Conservation (phyloP, 768 basidiomycete species). For the Rhizopogon roseolus region DNA sequence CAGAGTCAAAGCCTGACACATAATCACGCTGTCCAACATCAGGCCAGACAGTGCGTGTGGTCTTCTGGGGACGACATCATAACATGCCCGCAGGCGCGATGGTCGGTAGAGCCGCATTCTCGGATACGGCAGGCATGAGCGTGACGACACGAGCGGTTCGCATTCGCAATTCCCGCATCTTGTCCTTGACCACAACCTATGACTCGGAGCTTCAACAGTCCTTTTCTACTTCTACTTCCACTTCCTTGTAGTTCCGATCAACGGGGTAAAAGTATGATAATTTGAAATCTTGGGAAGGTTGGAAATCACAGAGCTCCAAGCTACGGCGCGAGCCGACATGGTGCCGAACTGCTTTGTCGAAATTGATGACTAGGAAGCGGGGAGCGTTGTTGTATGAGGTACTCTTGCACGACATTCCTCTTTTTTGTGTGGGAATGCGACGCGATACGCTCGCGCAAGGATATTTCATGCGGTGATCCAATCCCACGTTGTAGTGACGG, state of each 20-base stretch:
- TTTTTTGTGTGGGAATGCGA: conserved; percentile 21
- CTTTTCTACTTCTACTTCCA: background rate
- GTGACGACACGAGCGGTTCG: background rate
- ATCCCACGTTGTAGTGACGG: conserved; percentile 12
- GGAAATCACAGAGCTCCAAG: conserved; percentile 17
- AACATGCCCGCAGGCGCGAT: background rate
- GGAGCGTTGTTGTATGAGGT: conserved; percentile 9
- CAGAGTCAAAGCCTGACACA: too few species aligned
- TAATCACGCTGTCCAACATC: too few species aligned
- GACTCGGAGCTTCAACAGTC: background rate
- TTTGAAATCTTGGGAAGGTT: conserved; percentile 7
- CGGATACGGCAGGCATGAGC: background rate
- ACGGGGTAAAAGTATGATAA: background rate
- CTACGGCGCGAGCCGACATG: conserved; percentile 12
- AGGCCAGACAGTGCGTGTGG: too few species aligned
- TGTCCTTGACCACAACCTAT: too few species aligned
- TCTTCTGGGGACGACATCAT: too few species aligned
- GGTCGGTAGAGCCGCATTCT: background rate
- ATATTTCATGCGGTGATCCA: conserved; percentile 22
- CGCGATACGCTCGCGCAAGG: conserved; percentile 10
- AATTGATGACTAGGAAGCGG: conserved; percentile 22
- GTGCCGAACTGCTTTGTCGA: conserved; percentile 26
- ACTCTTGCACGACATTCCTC: conserved; percentile 17
- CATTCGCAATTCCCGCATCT: background rate
- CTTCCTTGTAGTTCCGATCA: background rate